Evolutionary conservation across 768 basidiomycete species (phyloP).

Genomic region (Melanogaster broomeanus): DNA sequence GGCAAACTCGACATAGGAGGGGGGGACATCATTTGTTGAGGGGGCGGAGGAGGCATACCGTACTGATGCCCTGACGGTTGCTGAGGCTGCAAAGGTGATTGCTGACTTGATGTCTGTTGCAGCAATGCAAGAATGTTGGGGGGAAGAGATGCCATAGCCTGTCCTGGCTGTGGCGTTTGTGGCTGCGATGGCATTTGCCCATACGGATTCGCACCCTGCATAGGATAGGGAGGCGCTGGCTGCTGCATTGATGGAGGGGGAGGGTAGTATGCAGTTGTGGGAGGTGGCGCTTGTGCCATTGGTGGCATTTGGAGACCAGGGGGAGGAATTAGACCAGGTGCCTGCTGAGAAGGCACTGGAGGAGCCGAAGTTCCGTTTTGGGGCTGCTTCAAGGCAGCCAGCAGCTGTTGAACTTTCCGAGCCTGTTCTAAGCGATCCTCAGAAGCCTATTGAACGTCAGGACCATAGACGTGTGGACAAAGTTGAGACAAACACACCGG

Average conservation of each 20-base stretch:
- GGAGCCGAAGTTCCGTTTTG: constrained; percentile 33
- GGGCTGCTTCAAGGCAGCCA: constrained; percentile 81
- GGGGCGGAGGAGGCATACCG: constrained; percentile 41
- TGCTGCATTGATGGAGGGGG: constrained; percentile 39
- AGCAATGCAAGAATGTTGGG: constrained; percentile 71
- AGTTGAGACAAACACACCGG: constrained; percentile 30
- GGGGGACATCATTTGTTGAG: constrained; percentile 45
- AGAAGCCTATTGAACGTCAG: constrained; percentile 37
- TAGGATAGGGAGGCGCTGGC: constrained; percentile 20
- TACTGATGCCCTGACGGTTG: constrained; percentile 32
- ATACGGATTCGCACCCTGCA: constrained; percentile 27
- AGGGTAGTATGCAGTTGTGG: constrained; percentile 45
- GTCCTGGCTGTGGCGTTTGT: constrained; percentile 34
- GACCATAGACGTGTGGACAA: background rate
- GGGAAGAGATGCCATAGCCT: constrained; percentile 46
- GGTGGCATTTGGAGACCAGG: constrained; percentile 37
- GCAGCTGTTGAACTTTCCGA: constrained; percentile 78
- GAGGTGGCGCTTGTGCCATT: constrained; percentile 26
- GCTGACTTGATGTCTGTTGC: constrained; percentile 49
- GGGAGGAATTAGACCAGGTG: constrained; percentile 38
- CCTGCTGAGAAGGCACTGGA: constrained; percentile 24
- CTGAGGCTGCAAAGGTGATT: constrained; percentile 33
- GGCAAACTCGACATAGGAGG: constrained; percentile 43
- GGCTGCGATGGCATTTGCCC: constrained; percentile 30
- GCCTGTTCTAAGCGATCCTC: constrained; percentile 90